Evolutionary conservation across 495 filamentous ascomycete genomes (phyloP).

Genomic region (Penicillium paradoxum): DNA sequence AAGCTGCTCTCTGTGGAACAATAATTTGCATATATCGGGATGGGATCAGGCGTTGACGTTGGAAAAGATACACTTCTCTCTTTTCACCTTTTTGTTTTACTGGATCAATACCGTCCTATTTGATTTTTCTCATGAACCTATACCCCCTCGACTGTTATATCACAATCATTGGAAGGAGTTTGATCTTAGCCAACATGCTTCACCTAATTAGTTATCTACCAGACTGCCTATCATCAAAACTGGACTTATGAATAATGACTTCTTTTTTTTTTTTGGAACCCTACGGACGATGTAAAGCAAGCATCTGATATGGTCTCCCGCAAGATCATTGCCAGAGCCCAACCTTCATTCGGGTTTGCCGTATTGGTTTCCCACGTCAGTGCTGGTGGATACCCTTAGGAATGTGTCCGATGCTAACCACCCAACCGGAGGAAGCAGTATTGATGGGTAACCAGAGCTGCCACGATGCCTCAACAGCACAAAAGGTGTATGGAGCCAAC

Average conservation of each 20-base stretch:
- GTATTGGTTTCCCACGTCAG: background rate
- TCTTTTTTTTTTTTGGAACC: no score
- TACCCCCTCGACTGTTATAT: constrained; percentile 8
- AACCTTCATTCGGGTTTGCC: background rate
- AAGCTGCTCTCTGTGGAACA: constrained; percentile 1
- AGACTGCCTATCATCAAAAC: background rate
- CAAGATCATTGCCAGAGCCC: background rate
- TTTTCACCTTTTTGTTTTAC: background rate
- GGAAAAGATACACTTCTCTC: constrained; percentile 4
- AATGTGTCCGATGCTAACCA: constrained; percentile 3
- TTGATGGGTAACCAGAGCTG: background rate
- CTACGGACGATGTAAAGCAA: background rate
- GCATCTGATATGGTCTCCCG: background rate
- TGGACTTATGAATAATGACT: background rate
- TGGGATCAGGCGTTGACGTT: background rate
- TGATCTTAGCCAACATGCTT: background rate
- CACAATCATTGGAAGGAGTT: constrained; percentile 6
- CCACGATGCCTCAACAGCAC: background rate
- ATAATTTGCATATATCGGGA: constrained; percentile 3
- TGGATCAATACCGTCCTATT: background rate
- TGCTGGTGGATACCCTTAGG: background rate
- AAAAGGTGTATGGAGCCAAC: background rate
- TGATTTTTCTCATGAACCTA: constrained; percentile 1
- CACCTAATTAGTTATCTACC: background rate
- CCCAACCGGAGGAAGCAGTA: background rate